phyloP scores from a whole-genome alignment of 2,329 filamentous ascomycete genomes.

The Fusarium nanum region DNA sequence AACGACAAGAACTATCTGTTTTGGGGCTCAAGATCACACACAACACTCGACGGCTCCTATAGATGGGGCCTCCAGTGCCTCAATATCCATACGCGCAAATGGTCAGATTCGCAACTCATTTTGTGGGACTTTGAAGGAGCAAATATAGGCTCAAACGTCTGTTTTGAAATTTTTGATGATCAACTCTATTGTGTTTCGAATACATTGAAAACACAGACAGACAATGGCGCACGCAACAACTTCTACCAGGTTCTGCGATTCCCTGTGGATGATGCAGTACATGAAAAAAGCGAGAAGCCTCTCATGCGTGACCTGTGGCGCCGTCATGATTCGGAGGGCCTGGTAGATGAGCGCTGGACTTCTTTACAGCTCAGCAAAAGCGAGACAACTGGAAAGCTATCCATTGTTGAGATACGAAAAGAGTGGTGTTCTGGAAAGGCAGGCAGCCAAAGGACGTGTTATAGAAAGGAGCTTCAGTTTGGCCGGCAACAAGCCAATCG shows the following conservation, averaged over 20 bases:
- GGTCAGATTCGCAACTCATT: slow-evolving; percentile 59
- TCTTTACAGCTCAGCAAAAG: slow-evolving; percentile 71
- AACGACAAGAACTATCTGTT: slow-evolving; percentile 72
- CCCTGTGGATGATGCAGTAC: slow-evolving; percentile 59
- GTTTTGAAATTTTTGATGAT: slow-evolving; percentile 75
- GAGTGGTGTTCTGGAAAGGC: slow-evolving; percentile 70
- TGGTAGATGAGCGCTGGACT: slow-evolving; percentile 80
- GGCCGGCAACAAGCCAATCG: background rate
- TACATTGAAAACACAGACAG: slow-evolving; percentile 68
- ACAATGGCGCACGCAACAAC: slow-evolving; percentile 74
- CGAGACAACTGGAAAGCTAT: slow-evolving; percentile 66
- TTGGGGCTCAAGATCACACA: slow-evolving; percentile 71
- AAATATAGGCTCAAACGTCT: slow-evolving; percentile 75
- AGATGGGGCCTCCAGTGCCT: slow-evolving; percentile 73
- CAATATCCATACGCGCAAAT: slow-evolving; percentile 56
- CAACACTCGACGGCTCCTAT: slow-evolving; percentile 64
- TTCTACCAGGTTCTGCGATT: slow-evolving; percentile 77
- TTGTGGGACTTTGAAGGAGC: slow-evolving; percentile 70
- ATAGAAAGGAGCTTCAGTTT: slow-evolving; percentile 67
- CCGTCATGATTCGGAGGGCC: slow-evolving; percentile 74
- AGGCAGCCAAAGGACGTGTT: slow-evolving; percentile 73
- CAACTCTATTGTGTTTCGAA: slow-evolving; percentile 79
- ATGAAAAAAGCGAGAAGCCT: slow-evolving; percentile 56
- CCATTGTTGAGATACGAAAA: slow-evolving; percentile 74
- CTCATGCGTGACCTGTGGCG: slow-evolving; percentile 65